Evolutionary conservation across 805 yeast species (phyloP).

Genomic region (Lachancea sp.): DNA sequence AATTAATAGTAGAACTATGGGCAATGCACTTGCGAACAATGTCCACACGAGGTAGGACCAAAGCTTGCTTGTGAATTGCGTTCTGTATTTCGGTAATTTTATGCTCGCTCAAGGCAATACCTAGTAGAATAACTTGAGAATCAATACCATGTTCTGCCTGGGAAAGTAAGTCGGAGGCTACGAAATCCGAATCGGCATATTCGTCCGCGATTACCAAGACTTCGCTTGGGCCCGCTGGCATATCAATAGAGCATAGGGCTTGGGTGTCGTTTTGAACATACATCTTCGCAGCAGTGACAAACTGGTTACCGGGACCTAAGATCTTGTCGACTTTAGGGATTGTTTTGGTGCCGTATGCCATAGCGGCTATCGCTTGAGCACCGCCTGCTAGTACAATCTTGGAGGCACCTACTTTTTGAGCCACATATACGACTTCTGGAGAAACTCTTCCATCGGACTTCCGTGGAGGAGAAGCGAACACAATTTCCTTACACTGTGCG

Average conservation of each 20-base stretch:
- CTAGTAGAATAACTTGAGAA: conserved; percentile 90
- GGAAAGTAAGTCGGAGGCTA: conserved; percentile 90
- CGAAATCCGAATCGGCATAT: conserved; percentile 86
- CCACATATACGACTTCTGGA: conserved; percentile 96
- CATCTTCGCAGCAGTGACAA: conserved; percentile 99
- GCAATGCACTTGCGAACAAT: conserved; percentile 88
- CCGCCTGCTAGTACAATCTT: conserved; percentile 95
- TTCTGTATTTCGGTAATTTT: conserved; percentile 67
- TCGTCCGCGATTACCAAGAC: conserved; percentile 92
- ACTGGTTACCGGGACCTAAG: conserved; percentile 98
- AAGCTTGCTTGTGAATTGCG: conserved; percentile 81
- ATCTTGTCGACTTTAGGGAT: conserved; percentile 94
- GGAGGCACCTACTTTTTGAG: conserved; percentile 89
- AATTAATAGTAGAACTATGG: conserved; percentile 78
- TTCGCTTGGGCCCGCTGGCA: conserved; percentile 99
- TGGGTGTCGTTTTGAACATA: conserved; percentile 89
- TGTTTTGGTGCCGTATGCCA: conserved; percentile 96
- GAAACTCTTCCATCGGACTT: conserved; percentile 79
- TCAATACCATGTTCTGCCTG: conserved; percentile 99
- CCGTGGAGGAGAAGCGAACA: conserved; percentile 94
- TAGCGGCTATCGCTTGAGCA: conserved; percentile 97
- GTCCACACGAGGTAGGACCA: conserved; percentile 80
- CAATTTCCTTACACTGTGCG: conserved; percentile 90
- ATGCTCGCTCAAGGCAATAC: conserved; percentile 58
- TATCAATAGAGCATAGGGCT: conserved; percentile 93